Evolutionary conservation across 1,284 basidiomycete genomes (phyloP).

Genomic region (Exsudoporus floridanus): DNA sequence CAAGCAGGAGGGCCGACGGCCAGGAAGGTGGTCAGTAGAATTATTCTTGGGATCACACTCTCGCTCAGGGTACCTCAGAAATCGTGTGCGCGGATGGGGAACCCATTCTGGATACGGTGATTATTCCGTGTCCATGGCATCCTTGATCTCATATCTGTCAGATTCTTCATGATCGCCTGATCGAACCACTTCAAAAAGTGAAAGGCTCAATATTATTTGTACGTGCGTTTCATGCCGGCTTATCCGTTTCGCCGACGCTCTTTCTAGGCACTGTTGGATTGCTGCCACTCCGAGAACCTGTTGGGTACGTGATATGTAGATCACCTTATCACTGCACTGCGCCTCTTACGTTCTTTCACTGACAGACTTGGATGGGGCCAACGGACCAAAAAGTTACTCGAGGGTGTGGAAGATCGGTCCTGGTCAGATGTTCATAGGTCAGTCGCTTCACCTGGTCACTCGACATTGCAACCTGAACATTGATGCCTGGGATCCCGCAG

Average conservation of each 20-base stretch:
- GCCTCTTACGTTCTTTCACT: neutral
- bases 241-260: neutral
- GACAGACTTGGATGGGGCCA: slow-evolving; percentile 20
- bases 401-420: slow-evolving; percentile 17
- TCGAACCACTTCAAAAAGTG: slow-evolving; percentile 20
- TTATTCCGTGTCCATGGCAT: neutral
- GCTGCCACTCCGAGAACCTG: slow-evolving; percentile 33
- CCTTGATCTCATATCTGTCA: slow-evolving; percentile 2
- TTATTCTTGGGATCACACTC: neutral
- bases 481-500: neutral
- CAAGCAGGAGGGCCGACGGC: slow-evolving; percentile 31
- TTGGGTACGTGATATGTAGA: slow-evolving; percentile 18
- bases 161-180: slow-evolving; percentile 23
- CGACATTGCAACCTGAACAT: neutral
- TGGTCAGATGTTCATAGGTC: slow-evolving; percentile 24
- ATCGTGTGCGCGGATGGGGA: slow-evolving; percentile 24
- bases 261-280: slow-evolving; percentile 31
- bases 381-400: slow-evolving; percentile 18
- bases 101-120: slow-evolving; percentile 24
- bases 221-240: neutral
- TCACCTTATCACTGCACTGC: no score
- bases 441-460: neutral
- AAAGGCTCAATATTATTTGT: slow-evolving; percentile 25
- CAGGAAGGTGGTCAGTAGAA: slow-evolving; percentile 36
- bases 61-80: slow-evolving; percentile 14